Evolutionary conservation across 805 yeast species (phyloP).

Genomic region (Metschnikowia lochheadii): DNA sequence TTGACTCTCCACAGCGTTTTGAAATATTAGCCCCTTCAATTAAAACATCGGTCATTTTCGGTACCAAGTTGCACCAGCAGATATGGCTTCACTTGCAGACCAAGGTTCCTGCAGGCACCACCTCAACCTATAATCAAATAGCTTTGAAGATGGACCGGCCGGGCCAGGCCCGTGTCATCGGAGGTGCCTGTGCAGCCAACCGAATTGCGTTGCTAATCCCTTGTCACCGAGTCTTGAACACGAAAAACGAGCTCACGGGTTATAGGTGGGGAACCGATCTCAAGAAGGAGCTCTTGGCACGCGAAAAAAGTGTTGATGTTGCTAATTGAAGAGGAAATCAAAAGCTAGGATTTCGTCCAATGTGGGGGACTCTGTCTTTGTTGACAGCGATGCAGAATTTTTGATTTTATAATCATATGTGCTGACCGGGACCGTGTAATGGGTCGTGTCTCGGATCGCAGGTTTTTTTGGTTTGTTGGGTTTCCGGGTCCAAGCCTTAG

Average conservation of each 20-base stretch:
- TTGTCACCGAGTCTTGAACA: conserved; percentile 39
- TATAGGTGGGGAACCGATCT: conserved; percentile 36
- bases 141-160: conserved; percentile 29
- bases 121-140: conserved; percentile 29
- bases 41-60: conserved; percentile 23
- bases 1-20: conserved; percentile 7
- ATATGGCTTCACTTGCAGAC: conserved; percentile 34
- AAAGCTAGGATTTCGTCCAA: conserved; percentile 10
- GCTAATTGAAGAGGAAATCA: conserved; percentile 12
- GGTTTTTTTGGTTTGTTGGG: conserved; percentile 16
- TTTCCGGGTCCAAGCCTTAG: conserved; percentile 36
- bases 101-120: conserved; percentile 25
- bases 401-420: background rate
- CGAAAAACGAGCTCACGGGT: conserved; percentile 30
- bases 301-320: conserved; percentile 3
- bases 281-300: conserved; percentile 20
- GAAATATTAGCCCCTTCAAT: conserved; percentile 20
- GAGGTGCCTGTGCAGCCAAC: conserved; percentile 39
- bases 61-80: conserved; percentile 35
- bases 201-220: conserved; percentile 38
- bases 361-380: background rate
- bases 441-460: background rate
- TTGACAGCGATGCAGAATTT: background rate
- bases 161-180: conserved; percentile 35
- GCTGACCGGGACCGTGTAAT: background rate